A percentile compares a stretch with the other conserved stretches of the same genome.
phyloP scores from a whole-genome alignment of 192 early-diverging fungal species.

The Coemansia sp. region DNA sequence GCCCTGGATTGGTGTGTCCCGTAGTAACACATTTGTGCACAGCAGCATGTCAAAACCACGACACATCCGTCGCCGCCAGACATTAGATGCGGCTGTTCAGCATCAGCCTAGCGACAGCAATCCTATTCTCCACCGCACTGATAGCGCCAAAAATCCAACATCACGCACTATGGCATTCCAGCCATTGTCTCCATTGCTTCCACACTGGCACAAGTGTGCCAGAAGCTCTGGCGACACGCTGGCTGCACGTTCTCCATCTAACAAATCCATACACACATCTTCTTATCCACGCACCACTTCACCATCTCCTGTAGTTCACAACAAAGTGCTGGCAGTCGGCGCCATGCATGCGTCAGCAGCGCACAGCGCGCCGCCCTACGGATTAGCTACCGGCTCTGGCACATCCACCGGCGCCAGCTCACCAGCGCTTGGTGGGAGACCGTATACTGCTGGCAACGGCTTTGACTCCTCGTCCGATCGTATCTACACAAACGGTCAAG shows the following conservation, averaged over 20 bases:
- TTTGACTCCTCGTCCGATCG: conserved; percentile 45
- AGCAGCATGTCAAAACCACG: conserved; percentile 4
- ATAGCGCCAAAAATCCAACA: not conserved
- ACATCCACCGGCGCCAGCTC: conserved; percentile 15
- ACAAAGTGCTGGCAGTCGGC: not conserved
- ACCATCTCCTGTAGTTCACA: not conserved
- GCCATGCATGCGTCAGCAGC: not conserved
- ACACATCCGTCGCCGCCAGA: conserved; percentile 21
- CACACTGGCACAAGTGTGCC: conserved; percentile 28
- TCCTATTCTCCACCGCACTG: not conserved
- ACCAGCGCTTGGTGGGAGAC: conserved; percentile 12
- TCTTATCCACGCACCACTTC: not conserved
- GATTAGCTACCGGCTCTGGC: conserved; percentile 5
- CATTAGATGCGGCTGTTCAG: conserved; percentile 1
- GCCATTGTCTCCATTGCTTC: conserved; percentile 22
- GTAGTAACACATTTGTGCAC: conserved; percentile 10
- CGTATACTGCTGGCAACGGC: conserved; percentile 27
- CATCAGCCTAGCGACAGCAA: not conserved
- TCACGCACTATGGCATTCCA: conserved; percentile 2
- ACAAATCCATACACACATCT: not conserved
- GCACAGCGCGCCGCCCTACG: conserved; percentile 5
- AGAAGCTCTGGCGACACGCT: conserved; percentile 3
- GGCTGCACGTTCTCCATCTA: conserved; percentile 6
- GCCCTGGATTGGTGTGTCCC: conserved; percentile 15
- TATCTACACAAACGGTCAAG: conserved; percentile 9